These are phyloP conservation scores for Brassica rapa DNA, from an alignment of 345 rosid genomes.

Conservation along the genomic window DNA sequence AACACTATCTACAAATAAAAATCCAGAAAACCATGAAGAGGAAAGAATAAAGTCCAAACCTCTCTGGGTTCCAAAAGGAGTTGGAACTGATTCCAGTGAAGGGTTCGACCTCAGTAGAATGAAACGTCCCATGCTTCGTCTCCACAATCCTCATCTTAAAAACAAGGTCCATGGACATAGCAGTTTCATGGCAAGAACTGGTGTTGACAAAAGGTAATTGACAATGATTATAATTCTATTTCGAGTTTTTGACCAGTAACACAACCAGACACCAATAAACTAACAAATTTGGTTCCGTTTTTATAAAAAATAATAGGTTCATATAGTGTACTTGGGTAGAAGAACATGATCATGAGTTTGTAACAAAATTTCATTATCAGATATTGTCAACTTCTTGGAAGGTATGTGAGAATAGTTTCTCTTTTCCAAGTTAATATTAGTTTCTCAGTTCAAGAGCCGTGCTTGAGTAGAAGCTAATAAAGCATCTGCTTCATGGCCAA, in stretches of 20 bases:
- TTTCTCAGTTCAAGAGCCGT: neutral
- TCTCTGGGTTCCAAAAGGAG: no score
- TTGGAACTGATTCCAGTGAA: no score
- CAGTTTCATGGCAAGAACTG: neutral
- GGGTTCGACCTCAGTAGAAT: no score
- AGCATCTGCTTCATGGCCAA: no score
- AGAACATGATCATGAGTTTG: conserved; percentile 36
- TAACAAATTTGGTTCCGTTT: neutral
- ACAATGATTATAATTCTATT: neutral
- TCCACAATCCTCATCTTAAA: no score
- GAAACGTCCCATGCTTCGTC: no score
- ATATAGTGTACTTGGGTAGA: conserved; percentile 46
- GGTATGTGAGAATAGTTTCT: conserved; percentile 15
- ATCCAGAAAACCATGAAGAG: no score
- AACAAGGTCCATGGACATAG: neutral
- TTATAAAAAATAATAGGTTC: conserved; percentile 31
- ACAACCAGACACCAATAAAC: neutral
- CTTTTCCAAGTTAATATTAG: neutral
- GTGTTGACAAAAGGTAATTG: neutral
- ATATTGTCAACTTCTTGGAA: conserved; percentile 41
- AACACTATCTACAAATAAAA: no score
- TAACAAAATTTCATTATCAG: conserved; percentile 38
- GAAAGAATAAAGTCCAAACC: no score
- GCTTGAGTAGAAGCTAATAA: no score
- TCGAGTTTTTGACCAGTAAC: neutral